Evolutionary conservation across 1,139 yeast species (phyloP).

Genomic region (Zygoascus hellenicus): DNA sequence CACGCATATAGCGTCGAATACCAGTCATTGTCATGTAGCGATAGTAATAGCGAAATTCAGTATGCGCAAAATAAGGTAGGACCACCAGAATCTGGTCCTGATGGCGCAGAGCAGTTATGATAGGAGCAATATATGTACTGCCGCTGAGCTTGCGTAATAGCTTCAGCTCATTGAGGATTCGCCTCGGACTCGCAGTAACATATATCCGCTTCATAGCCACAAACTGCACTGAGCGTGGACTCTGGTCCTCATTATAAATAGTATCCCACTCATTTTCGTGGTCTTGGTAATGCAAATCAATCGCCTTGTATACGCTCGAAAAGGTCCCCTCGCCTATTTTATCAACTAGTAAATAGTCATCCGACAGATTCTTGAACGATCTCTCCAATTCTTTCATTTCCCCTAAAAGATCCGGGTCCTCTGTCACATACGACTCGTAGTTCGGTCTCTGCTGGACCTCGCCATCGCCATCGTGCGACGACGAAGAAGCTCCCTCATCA

Average conservation of each 20-base stretch:
- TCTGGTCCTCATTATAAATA: slow-evolving; percentile 6
- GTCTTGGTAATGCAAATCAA: slow-evolving; percentile 43
- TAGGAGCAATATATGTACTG: slow-evolving; percentile 74
- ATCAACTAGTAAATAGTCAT: slow-evolving; percentile 61
- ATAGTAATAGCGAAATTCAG: slow-evolving; percentile 68
- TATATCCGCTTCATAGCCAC: slow-evolving; percentile 93
- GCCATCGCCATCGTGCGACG: no score
- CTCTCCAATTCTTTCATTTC: slow-evolving; percentile 62
- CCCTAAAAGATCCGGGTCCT: background rate
- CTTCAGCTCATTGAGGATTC: slow-evolving; percentile 83
- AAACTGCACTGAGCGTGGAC: slow-evolving; percentile 38
- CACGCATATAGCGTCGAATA: slow-evolving; percentile 72
- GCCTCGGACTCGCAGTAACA: slow-evolving; percentile 89
- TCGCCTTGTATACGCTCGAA: slow-evolving; percentile 85
- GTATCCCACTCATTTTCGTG: slow-evolving; percentile 26
- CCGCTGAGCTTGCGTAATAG: slow-evolving; percentile 63
- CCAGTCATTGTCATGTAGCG: slow-evolving; percentile 75
- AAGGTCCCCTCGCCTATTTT: slow-evolving; percentile 96
- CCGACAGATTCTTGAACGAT: slow-evolving; percentile 57
- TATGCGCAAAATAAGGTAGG: slow-evolving; percentile 84
- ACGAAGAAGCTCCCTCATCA: no score
- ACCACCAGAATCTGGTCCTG: slow-evolving; percentile 93
- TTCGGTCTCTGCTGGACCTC: no score
- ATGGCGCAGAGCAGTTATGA: slow-evolving; percentile 77
- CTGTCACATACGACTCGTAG: background rate